Base-by-base conservation (phyloP, 352 stramenopile genomes). In the Globisporangium paddicum region DNA sequence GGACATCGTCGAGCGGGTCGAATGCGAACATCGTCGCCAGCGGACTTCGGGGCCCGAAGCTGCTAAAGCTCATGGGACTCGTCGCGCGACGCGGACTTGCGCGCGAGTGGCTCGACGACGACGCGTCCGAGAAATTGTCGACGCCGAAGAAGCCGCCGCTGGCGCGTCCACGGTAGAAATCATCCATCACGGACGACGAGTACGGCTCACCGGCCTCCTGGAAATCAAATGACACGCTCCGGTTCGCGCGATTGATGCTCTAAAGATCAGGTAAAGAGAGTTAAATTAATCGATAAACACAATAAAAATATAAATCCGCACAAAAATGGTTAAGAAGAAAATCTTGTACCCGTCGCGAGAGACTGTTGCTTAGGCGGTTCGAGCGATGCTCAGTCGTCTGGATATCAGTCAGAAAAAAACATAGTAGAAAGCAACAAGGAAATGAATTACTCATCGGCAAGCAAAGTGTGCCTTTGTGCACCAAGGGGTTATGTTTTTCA, bases 161-260 rank as follows among this genome's bases (percentile, higher is more conserved):
- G 18, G 69, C 64, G 7, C 72, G 71, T 2, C 70, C 68, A 28
- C 71, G 69, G 68, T 88, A 83, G 64, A 86, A 80, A 57, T 74
- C 82, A 64, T 77, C 82, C 53, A 77, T 71, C 63, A 51, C 61
- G 61, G 58, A 64, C 40, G 49, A 60, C 0, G 53, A 64, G 48
- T 71, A 82, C 18, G 63, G 63, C 28, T 88, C 77, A 6, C 73
- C 59, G n/a, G 65, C 67, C 21, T 92, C 83, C 26, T 84, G 83
- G 26, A 77, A 82, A 50, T 93, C 83, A 58, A 90, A 86, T 42
- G 83, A 93, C 14, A 90, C 72, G 45, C 83, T 93, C 18, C 83
- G 78, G 41, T 81, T 89, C 37, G 79, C 75, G 35, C 79, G 77
- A n/a, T 69, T 74, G 54, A 91, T 83, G 58, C 77, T 91, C 62